Evolutionary conservation across 2,329 filamentous ascomycete genomes (phyloP), one percentile per base, ranked within the genome.

Genomic region (Xylaria sp.): DNA sequence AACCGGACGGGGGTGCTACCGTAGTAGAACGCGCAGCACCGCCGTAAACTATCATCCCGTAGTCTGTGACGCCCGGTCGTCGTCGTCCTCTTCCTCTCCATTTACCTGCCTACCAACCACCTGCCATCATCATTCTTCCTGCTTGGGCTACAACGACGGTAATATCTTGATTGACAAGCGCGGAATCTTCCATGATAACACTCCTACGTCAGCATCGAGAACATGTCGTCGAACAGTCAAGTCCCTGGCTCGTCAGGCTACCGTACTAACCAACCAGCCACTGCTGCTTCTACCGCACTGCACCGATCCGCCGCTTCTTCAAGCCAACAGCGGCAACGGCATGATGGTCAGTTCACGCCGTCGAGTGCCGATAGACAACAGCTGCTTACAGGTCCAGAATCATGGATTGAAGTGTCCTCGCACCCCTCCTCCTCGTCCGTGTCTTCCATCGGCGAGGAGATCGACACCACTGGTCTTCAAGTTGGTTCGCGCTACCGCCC

Each of bases 391-490:
- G 39, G 56, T 65, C 72, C 83, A 94, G 96, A 98, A 83, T 97
- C 96, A 9, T 99, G 96, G 96, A 89, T 98, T 74, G 95, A 99
- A 79, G 90, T 99, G 68, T 89, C 92, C 55, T 97, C 95, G 4
- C 93, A 96, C 74, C 94, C 95, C 8, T 97, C 95, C 0, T 97
- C 95, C 2, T 97, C 95, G 2, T 97, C 94, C 15, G 84, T 97
- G 13, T 97, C 94, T 23, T 97, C 89, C 62, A 89, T 91, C 77
- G 88, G 87, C 70, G 94, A 97, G 72, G 94, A 97, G 76, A 95
- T 97, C 72, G 91, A 97, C 72, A 97, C 93, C 1, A 96, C 93
- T 5, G 94, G 94, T 30, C 86, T 97, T 48, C 89, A 90, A 61
- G 90, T 97, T 60, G 90, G 92, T 71, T 86, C 87, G 73, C 85